These are phyloP conservation scores for Sporothrix euskadiensis DNA, from an alignment of 2,329 filamentous ascomycete genomes.

Conservation along the genomic window DNA sequence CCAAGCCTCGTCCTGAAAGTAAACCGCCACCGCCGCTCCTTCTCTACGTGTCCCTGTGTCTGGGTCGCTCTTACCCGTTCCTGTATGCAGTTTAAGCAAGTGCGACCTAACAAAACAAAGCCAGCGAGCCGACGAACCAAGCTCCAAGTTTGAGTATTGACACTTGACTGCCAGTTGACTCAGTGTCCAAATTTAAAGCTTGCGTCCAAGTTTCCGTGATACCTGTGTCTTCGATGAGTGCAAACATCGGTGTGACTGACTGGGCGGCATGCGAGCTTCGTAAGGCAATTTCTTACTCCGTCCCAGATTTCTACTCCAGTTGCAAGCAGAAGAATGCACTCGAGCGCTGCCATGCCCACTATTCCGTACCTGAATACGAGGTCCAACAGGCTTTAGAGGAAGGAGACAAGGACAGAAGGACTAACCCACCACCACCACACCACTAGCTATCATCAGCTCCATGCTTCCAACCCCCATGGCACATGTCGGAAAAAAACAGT, in stretches of 20 bases:
- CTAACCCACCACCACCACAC: not conserved
- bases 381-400: not conserved
- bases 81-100: not conserved
- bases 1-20: not conserved
- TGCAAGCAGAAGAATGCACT: not conserved
- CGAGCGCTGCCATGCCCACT: not conserved
- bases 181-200: not conserved
- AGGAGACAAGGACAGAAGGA: not conserved
- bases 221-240: not conserved
- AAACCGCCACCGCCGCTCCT: conserved; percentile 9
- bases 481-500: not conserved
- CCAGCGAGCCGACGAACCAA: not conserved
- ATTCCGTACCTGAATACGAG: conserved; percentile 9
- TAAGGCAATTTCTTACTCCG: not conserved
- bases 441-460: not conserved
- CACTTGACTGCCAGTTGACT: not conserved
- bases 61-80: not conserved
- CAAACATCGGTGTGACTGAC: not conserved
- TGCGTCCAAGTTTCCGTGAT: no score
- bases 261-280: not conserved
- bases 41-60: not conserved
- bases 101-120: not conserved
- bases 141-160: not conserved
- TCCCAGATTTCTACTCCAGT: not conserved
- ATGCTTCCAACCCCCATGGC: not conserved